phyloP scores from a whole-genome alignment of 192 early-diverging fungal species.

The Rhizophagus clarus region DNA sequence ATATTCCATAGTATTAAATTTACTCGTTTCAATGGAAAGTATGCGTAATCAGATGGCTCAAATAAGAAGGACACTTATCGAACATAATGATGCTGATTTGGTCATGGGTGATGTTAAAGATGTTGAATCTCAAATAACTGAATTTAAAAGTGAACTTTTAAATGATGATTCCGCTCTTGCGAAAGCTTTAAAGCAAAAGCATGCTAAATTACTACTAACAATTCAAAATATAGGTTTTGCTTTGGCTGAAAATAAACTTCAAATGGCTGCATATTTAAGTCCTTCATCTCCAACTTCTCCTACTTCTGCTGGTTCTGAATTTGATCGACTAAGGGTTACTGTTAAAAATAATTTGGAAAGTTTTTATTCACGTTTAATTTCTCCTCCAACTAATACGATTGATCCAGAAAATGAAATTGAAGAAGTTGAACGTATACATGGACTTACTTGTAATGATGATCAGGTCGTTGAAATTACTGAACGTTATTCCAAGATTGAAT shows the following conservation, averaged over 20 bases:
- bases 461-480: constrained; percentile 27
- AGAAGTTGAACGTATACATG: constrained; percentile 31
- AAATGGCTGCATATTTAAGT: constrained; percentile 34
- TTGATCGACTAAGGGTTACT: constrained; percentile 19
- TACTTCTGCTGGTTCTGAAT: constrained; percentile 29
- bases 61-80: constrained; percentile 15
- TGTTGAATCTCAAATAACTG: constrained; percentile 18
- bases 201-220: constrained; percentile 25
- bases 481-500: constrained; percentile 24
- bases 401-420: constrained; percentile 22
- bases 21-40: not conserved
- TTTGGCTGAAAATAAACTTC: constrained; percentile 26
- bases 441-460: constrained; percentile 33
- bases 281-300: constrained; percentile 31
- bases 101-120: constrained; percentile 16
- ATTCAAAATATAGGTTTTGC: constrained; percentile 28
- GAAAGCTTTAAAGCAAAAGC: constrained; percentile 25
- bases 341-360: not conserved
- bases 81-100: constrained; percentile 32
- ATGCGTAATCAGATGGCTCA: constrained; percentile 23
- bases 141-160: constrained; percentile 10
- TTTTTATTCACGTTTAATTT: not conserved
- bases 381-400: constrained; percentile 22
- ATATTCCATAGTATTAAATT: constrained; percentile 3
- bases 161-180: constrained; percentile 21